Evolutionary conservation across 805 yeast genomes (phyloP).

Genomic region (Kluyveromyces aestuarii): DNA sequence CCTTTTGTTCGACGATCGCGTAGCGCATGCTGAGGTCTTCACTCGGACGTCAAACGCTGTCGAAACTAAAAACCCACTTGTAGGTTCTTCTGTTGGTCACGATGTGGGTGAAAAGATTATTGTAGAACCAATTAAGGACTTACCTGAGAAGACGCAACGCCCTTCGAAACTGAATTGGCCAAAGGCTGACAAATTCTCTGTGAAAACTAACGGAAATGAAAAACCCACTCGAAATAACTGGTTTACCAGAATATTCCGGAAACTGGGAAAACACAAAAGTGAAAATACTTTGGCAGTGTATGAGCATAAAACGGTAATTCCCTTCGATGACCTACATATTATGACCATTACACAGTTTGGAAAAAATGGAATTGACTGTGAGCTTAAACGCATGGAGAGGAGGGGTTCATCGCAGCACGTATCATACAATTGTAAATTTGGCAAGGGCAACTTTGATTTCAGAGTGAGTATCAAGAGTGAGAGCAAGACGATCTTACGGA

Average conservation of each 20-base stretch:
- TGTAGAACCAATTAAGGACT: background rate
- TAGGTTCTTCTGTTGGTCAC: background rate
- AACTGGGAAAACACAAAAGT: conserved; percentile 9
- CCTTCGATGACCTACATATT: conserved; percentile 24
- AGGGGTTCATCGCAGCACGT: conserved; percentile 13
- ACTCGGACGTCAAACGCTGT: conserved; percentile 2
- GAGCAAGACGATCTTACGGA: conserved; percentile 10
- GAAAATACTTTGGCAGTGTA: conserved; percentile 5
- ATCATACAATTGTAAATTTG: conserved; percentile 24
- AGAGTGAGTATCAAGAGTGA: conserved; percentile 16
- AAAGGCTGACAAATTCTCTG: background rate
- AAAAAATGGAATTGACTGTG: conserved; percentile 19
- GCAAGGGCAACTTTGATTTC: conserved; percentile 20
- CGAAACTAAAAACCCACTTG: background rate
- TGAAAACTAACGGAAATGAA: background rate
- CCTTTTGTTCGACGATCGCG: conserved; percentile 21
- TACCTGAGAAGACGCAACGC: background rate
- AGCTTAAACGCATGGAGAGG: conserved; percentile 15
- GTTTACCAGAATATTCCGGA: conserved; percentile 20
- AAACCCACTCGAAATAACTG: conserved; percentile 9
- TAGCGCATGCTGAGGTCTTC: conserved; percentile 9
- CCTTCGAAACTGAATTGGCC: background rate
- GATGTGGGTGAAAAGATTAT: background rate
- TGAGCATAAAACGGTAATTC: conserved; percentile 17
- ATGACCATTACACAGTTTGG: conserved; percentile 20